Evolutionary conservation across 345 rosid genomes (phyloP).

Genomic region (Salix caprea): DNA sequence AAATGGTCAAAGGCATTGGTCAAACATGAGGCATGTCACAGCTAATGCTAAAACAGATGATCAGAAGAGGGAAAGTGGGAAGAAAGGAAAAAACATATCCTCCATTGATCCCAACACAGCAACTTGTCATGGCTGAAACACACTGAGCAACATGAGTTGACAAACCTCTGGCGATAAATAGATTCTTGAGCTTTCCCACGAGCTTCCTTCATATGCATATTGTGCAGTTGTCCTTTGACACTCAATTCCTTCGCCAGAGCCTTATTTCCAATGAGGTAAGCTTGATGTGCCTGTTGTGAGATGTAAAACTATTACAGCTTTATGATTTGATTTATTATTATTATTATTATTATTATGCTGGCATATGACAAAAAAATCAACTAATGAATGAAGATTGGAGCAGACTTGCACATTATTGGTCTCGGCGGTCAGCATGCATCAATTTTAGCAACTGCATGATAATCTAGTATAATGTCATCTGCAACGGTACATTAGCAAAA

Average conservation of each 20-base stretch:
- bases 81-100: neutral
- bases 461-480: neutral
- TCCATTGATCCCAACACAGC: neutral
- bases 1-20: neutral
- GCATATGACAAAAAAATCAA: neutral
- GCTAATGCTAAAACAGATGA: neutral
- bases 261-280: slow-evolving; percentile 85
- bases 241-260: slow-evolving; percentile 92
- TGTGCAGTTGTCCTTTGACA: slow-evolving; percentile 84
- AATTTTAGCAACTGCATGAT: neutral
- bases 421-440: neutral
- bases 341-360: neutral
- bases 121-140: slow-evolving; percentile 1
- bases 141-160: slow-evolving; percentile 14
- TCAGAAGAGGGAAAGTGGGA: neutral
- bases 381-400: neutral
- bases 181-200: slow-evolving; percentile 97
- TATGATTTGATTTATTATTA: neutral
- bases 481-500: neutral
- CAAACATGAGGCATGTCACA: neutral
- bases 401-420: slow-evolving; percentile 1
- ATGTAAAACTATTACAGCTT: slow-evolving; percentile 2
- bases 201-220: slow-evolving; percentile 91
- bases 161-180: slow-evolving; percentile 90
- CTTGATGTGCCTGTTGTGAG: slow-evolving; percentile 73